These are phyloP conservation scores for Isochrysis galbana DNA, from an alignment of 78 protist genomes.

Conservation along the genomic window DNA sequence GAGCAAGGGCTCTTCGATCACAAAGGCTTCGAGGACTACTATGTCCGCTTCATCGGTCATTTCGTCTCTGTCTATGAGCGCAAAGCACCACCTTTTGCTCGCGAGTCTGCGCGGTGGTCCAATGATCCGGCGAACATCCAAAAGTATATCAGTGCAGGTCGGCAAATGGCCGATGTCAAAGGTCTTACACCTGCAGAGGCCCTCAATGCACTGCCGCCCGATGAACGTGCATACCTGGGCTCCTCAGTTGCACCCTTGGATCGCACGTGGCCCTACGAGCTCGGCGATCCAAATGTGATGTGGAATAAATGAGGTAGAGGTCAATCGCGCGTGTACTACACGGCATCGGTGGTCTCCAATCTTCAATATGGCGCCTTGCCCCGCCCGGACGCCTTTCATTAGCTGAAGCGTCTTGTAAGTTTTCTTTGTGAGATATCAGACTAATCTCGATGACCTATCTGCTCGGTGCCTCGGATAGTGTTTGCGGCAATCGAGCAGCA, in stretches of 20 bases:
- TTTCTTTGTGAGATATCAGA: no score
- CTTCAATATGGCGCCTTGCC: no score
- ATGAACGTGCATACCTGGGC: background rate
- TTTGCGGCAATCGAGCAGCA: no score
- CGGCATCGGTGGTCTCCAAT: no score
- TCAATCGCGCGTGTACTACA: no score
- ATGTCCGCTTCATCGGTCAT: constrained; percentile 13
- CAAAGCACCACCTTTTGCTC: constrained; percentile 2
- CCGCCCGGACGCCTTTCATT: no score
- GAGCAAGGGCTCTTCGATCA: background rate
- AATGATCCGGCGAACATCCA: background rate
- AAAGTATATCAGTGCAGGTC: background rate
- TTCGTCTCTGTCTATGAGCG: constrained; percentile 20
- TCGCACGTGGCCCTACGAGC: background rate
- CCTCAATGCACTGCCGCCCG: background rate
- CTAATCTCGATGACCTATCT: no score
- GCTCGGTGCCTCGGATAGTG: no score
- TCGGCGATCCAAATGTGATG: no score
- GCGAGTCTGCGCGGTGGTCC: constrained; percentile 25
- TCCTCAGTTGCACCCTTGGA: background rate
- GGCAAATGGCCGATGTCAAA: background rate
- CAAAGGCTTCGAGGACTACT: background rate
- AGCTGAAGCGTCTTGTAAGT: no score
- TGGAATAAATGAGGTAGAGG: no score
- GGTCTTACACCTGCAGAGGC: background rate